These are phyloP conservation scores for Entonaema liquescens DNA, from an alignment of 495 filamentous ascomycete genomes.

Conservation along the genomic window DNA sequence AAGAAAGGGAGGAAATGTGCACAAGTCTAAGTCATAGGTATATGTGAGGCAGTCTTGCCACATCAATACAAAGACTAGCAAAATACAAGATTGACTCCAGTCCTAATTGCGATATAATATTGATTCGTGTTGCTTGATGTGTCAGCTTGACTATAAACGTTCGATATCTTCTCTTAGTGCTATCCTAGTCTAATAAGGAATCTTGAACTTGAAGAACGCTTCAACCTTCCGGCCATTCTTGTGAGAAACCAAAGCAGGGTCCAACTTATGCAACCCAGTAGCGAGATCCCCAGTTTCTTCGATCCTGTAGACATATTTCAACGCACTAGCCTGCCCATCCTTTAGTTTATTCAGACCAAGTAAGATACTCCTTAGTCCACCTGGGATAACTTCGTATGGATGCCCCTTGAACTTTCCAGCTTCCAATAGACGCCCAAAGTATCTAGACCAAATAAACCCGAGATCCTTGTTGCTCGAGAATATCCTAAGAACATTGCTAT, in stretches of 20 bases:
- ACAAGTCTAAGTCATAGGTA: not conserved
- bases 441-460: slow-evolving; percentile 47
- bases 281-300: slow-evolving; percentile 31
- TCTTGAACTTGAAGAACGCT: not conserved
- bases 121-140: not conserved
- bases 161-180: not conserved
- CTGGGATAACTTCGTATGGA: slow-evolving; percentile 47
- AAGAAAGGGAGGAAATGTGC: not conserved
- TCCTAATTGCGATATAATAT: not conserved
- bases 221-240: not conserved
- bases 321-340: slow-evolving; percentile 49
- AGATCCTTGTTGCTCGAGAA: slow-evolving; percentile 49
- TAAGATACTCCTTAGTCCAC: slow-evolving; percentile 47
- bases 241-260: not conserved
- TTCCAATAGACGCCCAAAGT: slow-evolving; percentile 44
- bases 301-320: slow-evolving; percentile 49
- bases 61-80: not conserved
- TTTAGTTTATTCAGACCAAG: slow-evolving; percentile 45
- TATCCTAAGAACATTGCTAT: slow-evolving; percentile 27
- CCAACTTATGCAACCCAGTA: slow-evolving; percentile 2
- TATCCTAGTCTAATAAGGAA: not conserved
- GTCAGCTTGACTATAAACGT: not conserved
- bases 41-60: not conserved
- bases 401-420: slow-evolving; percentile 49
- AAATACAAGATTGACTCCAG: not conserved